Percentiles rank a stretch among this genome's conserved stretches.
Evolutionary conservation across 2,329 filamentous ascomycete species (phyloP).

Genomic region (Talaromyces sp.): DNA sequence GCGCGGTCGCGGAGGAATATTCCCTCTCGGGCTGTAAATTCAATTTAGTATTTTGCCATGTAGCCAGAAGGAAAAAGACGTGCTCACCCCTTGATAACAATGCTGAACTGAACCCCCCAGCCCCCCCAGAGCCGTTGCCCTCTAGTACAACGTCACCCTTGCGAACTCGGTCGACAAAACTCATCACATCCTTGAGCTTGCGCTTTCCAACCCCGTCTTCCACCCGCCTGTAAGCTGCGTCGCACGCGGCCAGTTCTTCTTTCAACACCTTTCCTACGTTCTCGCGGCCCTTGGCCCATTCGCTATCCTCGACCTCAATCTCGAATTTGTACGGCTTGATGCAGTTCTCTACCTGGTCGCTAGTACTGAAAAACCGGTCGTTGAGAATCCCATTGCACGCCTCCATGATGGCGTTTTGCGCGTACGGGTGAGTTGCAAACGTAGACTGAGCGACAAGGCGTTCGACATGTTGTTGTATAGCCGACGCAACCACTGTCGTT

Average conservation of each 20-base stretch:
- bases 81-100: constrained; percentile 71
- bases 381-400: constrained; percentile 86
- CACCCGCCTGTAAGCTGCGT: constrained; percentile 68
- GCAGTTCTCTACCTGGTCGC: constrained; percentile 96
- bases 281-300: constrained; percentile 82
- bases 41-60: constrained; percentile 9
- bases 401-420: constrained; percentile 85
- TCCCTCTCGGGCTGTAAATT: constrained; percentile 71
- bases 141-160: constrained; percentile 82
- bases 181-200: constrained; percentile 84
- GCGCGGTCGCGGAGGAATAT: constrained; percentile 90
- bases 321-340: constrained; percentile 99
- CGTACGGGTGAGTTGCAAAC: constrained; percentile 86
- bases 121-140: constrained; percentile 75
- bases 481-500: constrained; percentile 81
- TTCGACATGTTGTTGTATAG: constrained; percentile 82
- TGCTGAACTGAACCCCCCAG: constrained; percentile 87
- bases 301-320: constrained; percentile 85
- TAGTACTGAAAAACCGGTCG: constrained; percentile 93
- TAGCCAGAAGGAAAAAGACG: constrained; percentile 4
- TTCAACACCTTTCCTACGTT: constrained; percentile 79
- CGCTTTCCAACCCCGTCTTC: constrained; percentile 74
- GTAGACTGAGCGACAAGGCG: constrained; percentile 72
- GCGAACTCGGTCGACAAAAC: constrained; percentile 83
- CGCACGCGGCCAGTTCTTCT: constrained; percentile 78